Conservation (phyloP, 257 asterid species). For the Leptodermis oblonga region DNA sequence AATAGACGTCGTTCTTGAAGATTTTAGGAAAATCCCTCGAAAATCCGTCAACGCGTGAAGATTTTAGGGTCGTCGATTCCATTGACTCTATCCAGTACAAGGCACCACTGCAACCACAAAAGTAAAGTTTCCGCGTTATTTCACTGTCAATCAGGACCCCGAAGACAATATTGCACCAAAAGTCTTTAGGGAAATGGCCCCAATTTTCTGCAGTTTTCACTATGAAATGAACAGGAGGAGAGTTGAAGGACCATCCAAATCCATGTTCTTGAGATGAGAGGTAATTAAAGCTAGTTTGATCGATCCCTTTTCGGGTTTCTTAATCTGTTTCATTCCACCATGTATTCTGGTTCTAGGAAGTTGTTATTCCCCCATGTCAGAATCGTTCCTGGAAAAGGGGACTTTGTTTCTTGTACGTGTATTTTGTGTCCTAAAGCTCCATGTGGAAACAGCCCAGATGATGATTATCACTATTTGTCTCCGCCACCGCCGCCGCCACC, state of each 20-base stretch:
- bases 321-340: constrained; percentile 9
- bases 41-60: constrained; percentile 24
- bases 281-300: too few species aligned
- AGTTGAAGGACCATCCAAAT: too few species aligned
- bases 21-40: constrained; percentile 21
- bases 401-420: constrained; percentile 22
- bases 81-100: too few species aligned
- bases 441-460: constrained; percentile 3
- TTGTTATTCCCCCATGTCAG: constrained; percentile 13
- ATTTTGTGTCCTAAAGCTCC: constrained; percentile 21
- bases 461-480: background rate
- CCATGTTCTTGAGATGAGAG: too few species aligned
- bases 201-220: background rate
- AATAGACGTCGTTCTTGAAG: background rate
- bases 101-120: too few species aligned
- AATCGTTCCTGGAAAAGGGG: constrained; percentile 11
- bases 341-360: constrained; percentile 35
- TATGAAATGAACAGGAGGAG: too few species aligned
- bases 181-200: background rate
- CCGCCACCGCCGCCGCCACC: constrained; percentile 14
- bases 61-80: background rate
- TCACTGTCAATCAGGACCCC: constrained; percentile 13
- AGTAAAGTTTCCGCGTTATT: constrained; percentile 15
- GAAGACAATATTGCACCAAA: too few species aligned
- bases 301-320: too few species aligned